Evolutionary conservation across 192 early-diverging fungal genomes (phyloP), one percentile per base, ranked within the genome.

Genomic region (Umbelopsis ramanniana): DNA sequence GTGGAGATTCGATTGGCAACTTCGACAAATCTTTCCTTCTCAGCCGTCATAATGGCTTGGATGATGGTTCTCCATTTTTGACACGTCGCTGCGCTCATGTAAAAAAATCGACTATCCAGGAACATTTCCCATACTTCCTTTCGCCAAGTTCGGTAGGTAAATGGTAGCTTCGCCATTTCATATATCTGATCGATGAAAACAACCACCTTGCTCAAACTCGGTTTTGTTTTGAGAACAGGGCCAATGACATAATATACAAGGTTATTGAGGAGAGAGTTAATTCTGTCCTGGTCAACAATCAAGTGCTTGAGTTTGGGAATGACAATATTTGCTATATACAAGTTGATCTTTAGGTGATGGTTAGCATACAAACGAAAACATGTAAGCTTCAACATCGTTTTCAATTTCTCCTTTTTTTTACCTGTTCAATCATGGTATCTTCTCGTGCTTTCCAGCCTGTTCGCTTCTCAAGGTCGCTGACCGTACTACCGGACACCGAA

Each of bases 91-190:
- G 83, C 47, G 38, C 70, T 79, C 88, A 93, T 93, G 37, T 85
- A 80, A 74, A 93, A 93, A 74, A 94, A 94, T 43, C 81, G 73
- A 15, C 84, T 81, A 47, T 94, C 91, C 46, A 86, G 76, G 79
- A 94, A 94, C n/a, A 85, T 80, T 29, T 93, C 91, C 91, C 91
- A 93, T 0, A 87, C 80, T 71, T 94, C 92, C 67, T 91, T 93
- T 6, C 90, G 81, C 88, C 90, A 94, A 4, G 88, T 84, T 11
- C 85, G 82, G 48, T 88, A 85, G 0, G 84, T 84, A 24, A 83
- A 90, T 19, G 89, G 82, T 35, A 93, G 81, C 54, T 86, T 82
- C 0, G 90, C 81, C 66, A 91, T 85, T 66, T 89, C 87, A 55
- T 76, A 78, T 3, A 94, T 38, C 33, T 88, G 79, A 54, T 92